Percentiles rank a stretch among this genome's conserved stretches.
Evolutionary conservation across 345 rosid species (phyloP).

Genomic region (Erysimum cheiranthoides): DNA sequence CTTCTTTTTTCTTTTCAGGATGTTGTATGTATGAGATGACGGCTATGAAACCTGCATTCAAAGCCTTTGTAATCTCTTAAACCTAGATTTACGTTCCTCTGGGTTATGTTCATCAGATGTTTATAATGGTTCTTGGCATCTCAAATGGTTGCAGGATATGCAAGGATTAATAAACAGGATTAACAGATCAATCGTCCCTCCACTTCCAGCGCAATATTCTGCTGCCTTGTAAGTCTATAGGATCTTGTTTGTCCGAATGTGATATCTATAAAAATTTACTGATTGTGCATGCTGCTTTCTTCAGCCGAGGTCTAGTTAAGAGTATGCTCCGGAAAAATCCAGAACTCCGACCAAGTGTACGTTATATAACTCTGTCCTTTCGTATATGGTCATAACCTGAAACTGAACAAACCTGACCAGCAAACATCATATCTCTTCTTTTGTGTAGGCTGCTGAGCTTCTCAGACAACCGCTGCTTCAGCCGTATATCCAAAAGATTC

Average conservation of each 20-base stretch:
- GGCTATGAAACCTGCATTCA: constrained; percentile 91
- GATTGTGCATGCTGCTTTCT: constrained; percentile 20
- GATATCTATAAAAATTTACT: constrained; percentile 22
- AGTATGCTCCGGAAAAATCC: constrained; percentile 99
- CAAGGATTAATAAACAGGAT: constrained; percentile 99
- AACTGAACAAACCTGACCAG: constrained; percentile 31
- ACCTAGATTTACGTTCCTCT: constrained; percentile 12
- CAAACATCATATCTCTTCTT: constrained; percentile 18
- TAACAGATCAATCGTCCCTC: constrained; percentile 94
- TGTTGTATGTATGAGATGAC: constrained; percentile 99
- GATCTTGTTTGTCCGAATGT: constrained; percentile 21
- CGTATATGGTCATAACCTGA: constrained; percentile 23
- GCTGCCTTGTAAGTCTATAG: constrained; percentile 81
- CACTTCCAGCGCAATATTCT: constrained; percentile 96
- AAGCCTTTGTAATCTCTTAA: constrained; percentile 85
- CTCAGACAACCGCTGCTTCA: constrained; percentile 82
- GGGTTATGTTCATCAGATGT: constrained; percentile 27
- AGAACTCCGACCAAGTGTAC: constrained; percentile 94
- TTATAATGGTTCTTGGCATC: constrained; percentile 17
- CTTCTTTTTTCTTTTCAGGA: constrained; percentile 62
- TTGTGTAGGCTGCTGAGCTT: constrained; percentile 86
- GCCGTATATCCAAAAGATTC: constrained; percentile 74
- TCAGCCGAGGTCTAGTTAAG: constrained; percentile 93
- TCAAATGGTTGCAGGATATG: constrained; percentile 77
- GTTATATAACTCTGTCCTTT: constrained; percentile 44